Conservation (phyloP, 352 stramenopile genomes). For the Phytophthora cactorum region DNA sequence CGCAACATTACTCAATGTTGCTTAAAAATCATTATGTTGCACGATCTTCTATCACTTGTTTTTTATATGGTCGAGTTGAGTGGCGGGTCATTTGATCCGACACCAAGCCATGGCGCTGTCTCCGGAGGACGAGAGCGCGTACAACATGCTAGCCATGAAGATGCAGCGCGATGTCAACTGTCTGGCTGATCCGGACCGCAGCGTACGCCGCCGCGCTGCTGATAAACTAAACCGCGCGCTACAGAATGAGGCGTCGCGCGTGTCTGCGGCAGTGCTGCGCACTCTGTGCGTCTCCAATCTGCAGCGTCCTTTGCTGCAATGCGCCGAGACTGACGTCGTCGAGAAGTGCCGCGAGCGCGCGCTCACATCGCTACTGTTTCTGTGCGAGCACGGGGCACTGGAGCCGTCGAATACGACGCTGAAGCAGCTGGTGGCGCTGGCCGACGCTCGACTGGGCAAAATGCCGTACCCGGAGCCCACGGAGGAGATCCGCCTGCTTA, state of each 20-base stretch:
- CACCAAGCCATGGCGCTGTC: slow-evolving; percentile 48
- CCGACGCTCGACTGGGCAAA: slow-evolving; percentile 68
- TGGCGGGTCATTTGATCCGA: slow-evolving; percentile 14
- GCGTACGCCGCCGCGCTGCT: slow-evolving; percentile 68
- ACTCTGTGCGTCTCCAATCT: slow-evolving; percentile 53
- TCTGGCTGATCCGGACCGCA: slow-evolving; percentile 70
- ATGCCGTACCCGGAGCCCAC: slow-evolving; percentile 79
- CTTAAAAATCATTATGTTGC: slow-evolving; percentile 7
- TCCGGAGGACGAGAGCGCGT: slow-evolving; percentile 55
- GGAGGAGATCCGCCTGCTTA: slow-evolving; percentile 80
- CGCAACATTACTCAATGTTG: slow-evolving; percentile 7
- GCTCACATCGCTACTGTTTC: slow-evolving; percentile 61
- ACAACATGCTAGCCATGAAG: slow-evolving; percentile 75
- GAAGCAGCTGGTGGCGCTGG: slow-evolving; percentile 56
- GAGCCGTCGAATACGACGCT: slow-evolving; percentile 47
- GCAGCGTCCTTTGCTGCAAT: slow-evolving; percentile 56
- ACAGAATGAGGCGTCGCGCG: slow-evolving; percentile 47
- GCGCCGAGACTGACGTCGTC: slow-evolving; percentile 55
- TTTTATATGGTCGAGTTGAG: slow-evolving; percentile 21
- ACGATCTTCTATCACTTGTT: slow-evolving; percentile 26
- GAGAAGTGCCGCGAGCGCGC: slow-evolving; percentile 85
- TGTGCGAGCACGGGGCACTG: slow-evolving; percentile 57
- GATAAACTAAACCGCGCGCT: slow-evolving; percentile 74
- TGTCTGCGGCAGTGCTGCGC: slow-evolving; percentile 44
- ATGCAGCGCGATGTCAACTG: slow-evolving; percentile 89